These are phyloP conservation scores for Fusarium nygamai DNA, from an alignment of 2,329 filamentous ascomycete species.

Conservation along the genomic window DNA sequence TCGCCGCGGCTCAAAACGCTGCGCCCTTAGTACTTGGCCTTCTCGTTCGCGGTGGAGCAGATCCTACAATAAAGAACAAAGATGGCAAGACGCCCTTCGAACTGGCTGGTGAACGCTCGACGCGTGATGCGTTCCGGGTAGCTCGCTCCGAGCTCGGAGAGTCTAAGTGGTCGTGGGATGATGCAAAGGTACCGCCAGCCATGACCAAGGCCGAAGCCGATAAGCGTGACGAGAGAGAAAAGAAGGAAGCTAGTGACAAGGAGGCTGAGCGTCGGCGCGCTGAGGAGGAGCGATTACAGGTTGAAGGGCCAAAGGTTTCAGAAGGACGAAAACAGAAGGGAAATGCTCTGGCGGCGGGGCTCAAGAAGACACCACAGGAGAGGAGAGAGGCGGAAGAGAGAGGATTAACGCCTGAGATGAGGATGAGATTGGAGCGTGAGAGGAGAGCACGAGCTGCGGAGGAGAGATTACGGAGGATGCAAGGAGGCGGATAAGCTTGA, in stretches of 20 bases:
- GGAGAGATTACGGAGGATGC: slow-evolving; percentile 78
- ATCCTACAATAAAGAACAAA: slow-evolving; percentile 75
- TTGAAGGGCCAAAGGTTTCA: slow-evolving; percentile 69
- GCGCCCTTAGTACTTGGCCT: slow-evolving; percentile 81
- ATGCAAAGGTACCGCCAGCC: slow-evolving; percentile 75
- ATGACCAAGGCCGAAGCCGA: slow-evolving; percentile 79
- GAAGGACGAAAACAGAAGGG: slow-evolving; percentile 60
- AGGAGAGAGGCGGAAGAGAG: slow-evolving; percentile 83
- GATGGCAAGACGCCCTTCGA: slow-evolving; percentile 91
- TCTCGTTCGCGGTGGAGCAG: slow-evolving; percentile 76
- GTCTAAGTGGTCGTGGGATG: slow-evolving; percentile 79
- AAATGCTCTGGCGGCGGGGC: slow-evolving; percentile 61
- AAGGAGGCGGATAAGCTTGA: slow-evolving; percentile 31
- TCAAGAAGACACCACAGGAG: slow-evolving; percentile 81
- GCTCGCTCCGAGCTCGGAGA: slow-evolving; percentile 86
- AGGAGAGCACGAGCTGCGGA: slow-evolving; percentile 90
- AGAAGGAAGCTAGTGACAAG: slow-evolving; percentile 71
- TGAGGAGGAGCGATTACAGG: slow-evolving; percentile 77
- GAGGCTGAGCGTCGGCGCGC: slow-evolving; percentile 76
- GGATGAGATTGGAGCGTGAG: slow-evolving; percentile 85
- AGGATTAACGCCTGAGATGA: slow-evolving; percentile 89
- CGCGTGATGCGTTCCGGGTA: slow-evolving; percentile 90
- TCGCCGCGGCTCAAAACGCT: slow-evolving; percentile 84
- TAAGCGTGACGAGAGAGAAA: slow-evolving; percentile 74
- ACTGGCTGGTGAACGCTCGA: slow-evolving; percentile 84